Evolutionary conservation across 371 early-diverging fungal species (phyloP), one percentile per base, ranked within the genome.

Genomic region (Haplosporangium sp.): DNA sequence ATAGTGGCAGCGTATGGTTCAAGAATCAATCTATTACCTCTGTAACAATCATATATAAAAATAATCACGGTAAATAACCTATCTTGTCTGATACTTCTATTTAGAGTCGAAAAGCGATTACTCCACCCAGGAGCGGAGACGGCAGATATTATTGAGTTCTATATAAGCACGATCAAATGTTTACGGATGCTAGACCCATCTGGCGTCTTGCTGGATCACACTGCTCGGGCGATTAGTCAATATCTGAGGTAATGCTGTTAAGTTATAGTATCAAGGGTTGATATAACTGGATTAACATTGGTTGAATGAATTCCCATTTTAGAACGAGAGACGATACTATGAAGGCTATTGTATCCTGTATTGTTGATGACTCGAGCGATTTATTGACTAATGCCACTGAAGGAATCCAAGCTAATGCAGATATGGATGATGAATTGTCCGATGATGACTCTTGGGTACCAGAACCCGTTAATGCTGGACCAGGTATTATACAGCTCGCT

Each of bases 41-140:
- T 38, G 19, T 45, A 44, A 34, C 37, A 69, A 19, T 56, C 39
- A 44, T 42, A 27, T 27, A 27, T 27, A 34, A 59, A 9, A 38
- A 38, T 17, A 55, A 35, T 35, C 35, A 50, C n/a, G 15, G n/a
- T 50, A 50, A 61, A 70, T 44, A 68, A 38, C 8, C 47, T 38
- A 37, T 38, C 52, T 52, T 40, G 2, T 37, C 37, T 35, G 44
- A 47, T 61, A 34, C 37, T 61, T n/a, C 53, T 42, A 47, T 61
- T 35, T 76, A 88, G 88, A 6, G 71, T 89, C 17, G 72, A 85
- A n/a, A 83, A 71, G 44, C 84, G 92, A 9, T 68, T 92, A n/a
- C 71, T 92, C 39, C 92, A 92, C 55, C 88, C 87, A 7, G 91
- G 89, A 10, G 92, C 91, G 0, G 83, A 84, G 10, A 92, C 92